Percentiles rank a stretch among this genome's conserved stretches.
phyloP scores from a whole-genome alignment of 768 basidiomycete genomes.

The Rhizopogon sp. region DNA sequence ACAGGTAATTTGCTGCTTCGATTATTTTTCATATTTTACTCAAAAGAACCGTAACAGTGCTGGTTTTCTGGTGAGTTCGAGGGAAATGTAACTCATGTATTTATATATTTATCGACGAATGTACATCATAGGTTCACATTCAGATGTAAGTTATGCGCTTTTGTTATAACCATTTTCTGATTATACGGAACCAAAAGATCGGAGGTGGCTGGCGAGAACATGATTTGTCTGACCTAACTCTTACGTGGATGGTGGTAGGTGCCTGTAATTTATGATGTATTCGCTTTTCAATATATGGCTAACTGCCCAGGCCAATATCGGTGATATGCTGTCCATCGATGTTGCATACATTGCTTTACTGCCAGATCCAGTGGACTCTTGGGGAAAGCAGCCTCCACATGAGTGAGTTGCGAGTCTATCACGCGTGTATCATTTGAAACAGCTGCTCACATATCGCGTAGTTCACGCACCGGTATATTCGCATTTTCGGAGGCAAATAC shows the following conservation, averaged over 20 bases:
- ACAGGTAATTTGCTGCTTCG: constrained; percentile 38
- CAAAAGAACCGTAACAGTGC: constrained; percentile 34
- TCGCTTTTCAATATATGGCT: background rate
- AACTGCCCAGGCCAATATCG: constrained; percentile 46
- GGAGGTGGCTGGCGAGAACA: constrained; percentile 68
- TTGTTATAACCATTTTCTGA: background rate
- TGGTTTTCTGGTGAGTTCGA: constrained; percentile 60
- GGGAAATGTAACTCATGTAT: background rate
- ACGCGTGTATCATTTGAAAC: background rate
- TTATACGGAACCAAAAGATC: constrained; percentile 34
- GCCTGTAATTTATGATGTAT: background rate
- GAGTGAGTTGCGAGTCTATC: constrained; percentile 37
- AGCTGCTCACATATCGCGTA: constrained; percentile 15
- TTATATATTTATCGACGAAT: background rate
- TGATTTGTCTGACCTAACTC: constrained; percentile 60
- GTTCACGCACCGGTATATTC: constrained; percentile 54
- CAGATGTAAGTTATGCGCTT: constrained; percentile 11
- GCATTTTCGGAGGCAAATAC: constrained; percentile 36
- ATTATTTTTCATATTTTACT: background rate
- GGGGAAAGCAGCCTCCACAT: constrained; percentile 61
- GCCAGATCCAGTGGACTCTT: constrained; percentile 46
- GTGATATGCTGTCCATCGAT: constrained; percentile 53
- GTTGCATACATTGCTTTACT: constrained; percentile 45
- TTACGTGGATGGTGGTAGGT: constrained; percentile 62
- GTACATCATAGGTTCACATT: constrained; percentile 23